Evolutionary conservation across 805 yeast genomes (phyloP).

Genomic region (Yarrowia phangngaensis): DNA sequence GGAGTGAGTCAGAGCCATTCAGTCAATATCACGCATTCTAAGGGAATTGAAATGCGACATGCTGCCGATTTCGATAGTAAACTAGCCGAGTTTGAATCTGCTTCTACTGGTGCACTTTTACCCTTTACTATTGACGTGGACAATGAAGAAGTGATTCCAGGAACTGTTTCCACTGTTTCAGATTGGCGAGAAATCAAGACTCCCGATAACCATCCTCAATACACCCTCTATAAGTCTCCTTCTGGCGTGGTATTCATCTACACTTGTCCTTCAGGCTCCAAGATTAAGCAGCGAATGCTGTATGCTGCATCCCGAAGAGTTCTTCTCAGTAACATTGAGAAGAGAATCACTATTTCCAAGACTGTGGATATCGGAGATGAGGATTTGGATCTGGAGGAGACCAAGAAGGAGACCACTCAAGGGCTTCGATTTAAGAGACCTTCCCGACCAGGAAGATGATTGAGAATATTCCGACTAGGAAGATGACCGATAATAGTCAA

Average conservation of each 20-base stretch:
- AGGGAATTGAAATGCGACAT: constrained; percentile 3
- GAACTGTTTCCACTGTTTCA: neutral
- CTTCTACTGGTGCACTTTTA: constrained; percentile 13
- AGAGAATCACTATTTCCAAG: constrained; percentile 5
- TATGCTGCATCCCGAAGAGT: constrained; percentile 69
- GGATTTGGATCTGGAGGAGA: constrained; percentile 19
- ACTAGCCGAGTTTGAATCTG: neutral
- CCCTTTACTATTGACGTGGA: constrained; percentile 17
- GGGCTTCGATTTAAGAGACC: constrained; percentile 24
- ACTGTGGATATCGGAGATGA: constrained; percentile 18
- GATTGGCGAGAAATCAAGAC: constrained; percentile 25
- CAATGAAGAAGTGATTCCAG: constrained; percentile 23
- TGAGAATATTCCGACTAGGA: too few relatives aligned
- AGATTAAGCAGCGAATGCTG: constrained; percentile 86
- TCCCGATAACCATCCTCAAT: constrained; percentile 19
- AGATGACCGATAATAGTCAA: too few relatives aligned
- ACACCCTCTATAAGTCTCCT: constrained; percentile 21
- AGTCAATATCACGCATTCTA: constrained; percentile 11
- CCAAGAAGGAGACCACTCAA: constrained; percentile 13
- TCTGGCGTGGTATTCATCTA: constrained; percentile 57
- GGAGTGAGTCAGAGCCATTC: constrained; percentile 14
- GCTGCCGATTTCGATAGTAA: constrained; percentile 17
- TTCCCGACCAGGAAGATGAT: constrained; percentile 17
- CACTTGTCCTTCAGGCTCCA: constrained; percentile 86
- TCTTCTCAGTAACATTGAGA: constrained; percentile 35